Percentiles rank a stretch among this genome's conserved stretches.
These are phyloP conservation scores for Trichoderma pleuroti DNA, from an alignment of 2,329 filamentous ascomycete genomes.

Conservation along the genomic window DNA sequence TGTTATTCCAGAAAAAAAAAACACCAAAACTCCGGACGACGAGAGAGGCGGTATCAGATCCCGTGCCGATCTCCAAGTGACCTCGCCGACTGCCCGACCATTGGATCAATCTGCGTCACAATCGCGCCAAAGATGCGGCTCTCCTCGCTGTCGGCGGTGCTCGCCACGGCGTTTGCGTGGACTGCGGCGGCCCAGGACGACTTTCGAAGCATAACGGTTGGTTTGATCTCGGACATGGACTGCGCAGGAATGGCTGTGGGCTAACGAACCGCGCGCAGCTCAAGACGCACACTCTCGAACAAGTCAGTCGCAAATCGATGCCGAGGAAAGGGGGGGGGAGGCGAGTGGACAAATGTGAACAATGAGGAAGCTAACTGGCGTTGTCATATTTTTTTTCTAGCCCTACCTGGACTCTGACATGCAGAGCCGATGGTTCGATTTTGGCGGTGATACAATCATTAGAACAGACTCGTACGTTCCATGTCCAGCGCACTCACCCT, in stretches of 20 bases:
- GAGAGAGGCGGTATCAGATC: constrained; percentile 16
- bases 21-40: constrained; percentile 12
- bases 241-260: background rate
- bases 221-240: constrained; percentile 24
- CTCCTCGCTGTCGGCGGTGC: constrained; percentile 44
- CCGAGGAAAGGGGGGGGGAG: background rate
- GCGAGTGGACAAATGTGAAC: background rate
- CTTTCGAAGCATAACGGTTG: constrained; percentile 51
- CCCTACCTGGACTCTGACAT: constrained; percentile 97
- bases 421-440: constrained; percentile 98
- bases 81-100: background rate
- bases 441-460: constrained; percentile 91
- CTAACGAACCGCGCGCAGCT: constrained; percentile 50
- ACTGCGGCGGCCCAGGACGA: constrained; percentile 48
- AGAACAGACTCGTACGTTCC: constrained; percentile 62
- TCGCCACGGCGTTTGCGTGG: constrained; percentile 50
- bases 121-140: constrained; percentile 43
- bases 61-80: constrained; percentile 16
- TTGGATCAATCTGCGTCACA: constrained; percentile 1
- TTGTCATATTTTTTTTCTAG: constrained; percentile 42
- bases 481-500: background rate
- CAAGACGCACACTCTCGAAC: constrained; percentile 77
- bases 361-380: constrained; percentile 19
- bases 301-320: constrained; percentile 54
- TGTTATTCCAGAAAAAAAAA: background rate